These are phyloP conservation scores for Colletotrichum tanaceti DNA, from an alignment of 2,329 filamentous ascomycete genomes.

Conservation along the genomic window DNA sequence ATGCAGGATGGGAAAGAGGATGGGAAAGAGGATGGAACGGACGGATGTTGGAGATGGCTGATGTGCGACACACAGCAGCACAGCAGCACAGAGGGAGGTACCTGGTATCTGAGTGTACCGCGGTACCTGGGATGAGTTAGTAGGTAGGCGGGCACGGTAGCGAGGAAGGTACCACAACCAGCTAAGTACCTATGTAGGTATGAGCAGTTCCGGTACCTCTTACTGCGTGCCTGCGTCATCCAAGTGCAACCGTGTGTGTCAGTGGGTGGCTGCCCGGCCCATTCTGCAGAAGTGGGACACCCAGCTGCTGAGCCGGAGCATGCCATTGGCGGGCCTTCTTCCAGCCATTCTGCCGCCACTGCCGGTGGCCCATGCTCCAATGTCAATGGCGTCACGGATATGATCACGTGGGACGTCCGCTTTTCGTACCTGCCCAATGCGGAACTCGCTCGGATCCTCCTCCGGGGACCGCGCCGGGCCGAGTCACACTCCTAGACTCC, in stretches of 20 bases:
- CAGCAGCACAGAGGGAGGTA: constrained; percentile 22
- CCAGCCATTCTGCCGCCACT: constrained; percentile 23
- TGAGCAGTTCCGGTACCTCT: constrained; percentile 13
- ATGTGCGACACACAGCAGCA: constrained; percentile 21
- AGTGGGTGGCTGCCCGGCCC: constrained; percentile 4
- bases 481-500: not conserved
- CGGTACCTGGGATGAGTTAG: too few species aligned
- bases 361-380: not conserved
- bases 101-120: constrained; percentile 14
- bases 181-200: too few species aligned
- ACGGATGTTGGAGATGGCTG: constrained; percentile 22
- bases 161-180: too few species aligned
- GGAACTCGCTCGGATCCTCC: constrained; percentile 6
- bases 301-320: not conserved
- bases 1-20: not conserved
- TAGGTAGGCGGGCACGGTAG: too few species aligned
- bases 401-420: constrained; percentile 23
- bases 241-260: constrained; percentile 28
- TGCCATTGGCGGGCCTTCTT: constrained; percentile 19
- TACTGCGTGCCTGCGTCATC: constrained; percentile 35
- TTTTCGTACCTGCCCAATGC: constrained; percentile 19
- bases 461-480: not conserved
- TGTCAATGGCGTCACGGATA: constrained; percentile 35
- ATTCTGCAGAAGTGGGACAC: constrained; percentile 9
- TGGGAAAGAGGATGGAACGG: constrained; percentile 11